Base-by-base conservation (phyloP, 192 early-diverging fungal genomes). In the Diversispora eburnea region DNA sequence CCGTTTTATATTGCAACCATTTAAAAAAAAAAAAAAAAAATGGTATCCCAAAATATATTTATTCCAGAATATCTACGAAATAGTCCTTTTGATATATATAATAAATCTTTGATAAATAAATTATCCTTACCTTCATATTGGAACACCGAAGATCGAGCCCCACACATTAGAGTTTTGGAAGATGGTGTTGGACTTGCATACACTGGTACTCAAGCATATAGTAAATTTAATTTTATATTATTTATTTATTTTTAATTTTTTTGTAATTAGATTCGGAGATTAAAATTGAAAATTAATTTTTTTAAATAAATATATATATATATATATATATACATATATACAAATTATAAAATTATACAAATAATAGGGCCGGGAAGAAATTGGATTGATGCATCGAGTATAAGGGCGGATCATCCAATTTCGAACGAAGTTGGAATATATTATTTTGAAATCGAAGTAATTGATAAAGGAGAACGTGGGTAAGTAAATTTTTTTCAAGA, bases 381-480 rank as follows among this genome's bases (percentile, higher is more conserved):
- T 8, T 96, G 98, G 71, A 69, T 74, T 6, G 91, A 98, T 77
- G 93, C 95, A 7, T 92, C 89, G 9, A 82, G 92, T 47, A 85
- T 98, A 5, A 80, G 91, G 67, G 76, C 90, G 13, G 92, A 97
- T 81, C 73, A 80, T 47, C 85, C 92, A n/a, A 94, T 98, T 22
- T 93, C 93, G 25, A 77, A 86, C 8, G 89, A 92, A 63, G 87
- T 88, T 72, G 95, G 94, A 12, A 80, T 97, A 8, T 99, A 90
- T 73, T 99, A 99, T 79, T 99, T 84, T 76, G 97, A 99, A 76
- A 84, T 94, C 6, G 58, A 81, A 6, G 83, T 99, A 69, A 84
- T 93, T 39, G 88, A 85, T 77, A 95, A 95, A 78, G 97, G 96
- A 20, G 78, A 87, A 39, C 85, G 92, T 77, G 97, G 97, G 55